A percentile compares a stretch with the other conserved stretches of the same genome.
Evolutionary conservation across 2,329 filamentous ascomycete genomes (phyloP).

Genomic region (Diaporthe sp.): DNA sequence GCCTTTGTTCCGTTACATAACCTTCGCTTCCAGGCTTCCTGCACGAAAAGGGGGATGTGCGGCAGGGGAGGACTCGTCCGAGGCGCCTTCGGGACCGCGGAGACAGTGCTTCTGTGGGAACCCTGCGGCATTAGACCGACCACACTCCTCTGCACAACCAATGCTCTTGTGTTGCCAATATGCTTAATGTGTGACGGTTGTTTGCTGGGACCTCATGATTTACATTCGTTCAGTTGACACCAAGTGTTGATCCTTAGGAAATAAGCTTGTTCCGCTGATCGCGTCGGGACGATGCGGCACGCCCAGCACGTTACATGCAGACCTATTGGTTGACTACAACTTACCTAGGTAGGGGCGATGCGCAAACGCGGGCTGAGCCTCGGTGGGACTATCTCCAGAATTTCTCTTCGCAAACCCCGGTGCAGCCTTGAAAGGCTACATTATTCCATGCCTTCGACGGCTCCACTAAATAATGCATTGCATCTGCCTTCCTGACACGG

Average conservation of each 20-base stretch:
- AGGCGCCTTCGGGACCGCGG: not conserved
- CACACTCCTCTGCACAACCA: not conserved
- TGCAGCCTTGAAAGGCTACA: too few relatives aligned
- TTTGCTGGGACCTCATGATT: not conserved
- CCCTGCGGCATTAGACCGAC: not conserved
- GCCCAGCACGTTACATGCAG: not conserved
- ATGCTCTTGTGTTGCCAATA: not conserved
- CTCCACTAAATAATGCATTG: not conserved
- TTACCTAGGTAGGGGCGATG: not conserved
- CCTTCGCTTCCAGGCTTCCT: not conserved
- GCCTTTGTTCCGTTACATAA: not conserved
- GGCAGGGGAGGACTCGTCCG: not conserved
- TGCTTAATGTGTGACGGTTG: not conserved
- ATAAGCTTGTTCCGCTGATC: conserved; percentile 17
- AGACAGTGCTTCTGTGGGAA: not conserved
- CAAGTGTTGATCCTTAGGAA: not conserved
- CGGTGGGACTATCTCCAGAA: not conserved
- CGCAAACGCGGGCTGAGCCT: not conserved
- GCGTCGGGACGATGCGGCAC: not conserved
- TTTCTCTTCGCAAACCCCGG: not conserved
- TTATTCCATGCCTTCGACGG: not conserved
- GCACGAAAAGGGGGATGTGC: conserved; percentile 9
- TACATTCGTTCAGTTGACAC: not conserved
- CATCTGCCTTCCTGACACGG: not conserved
- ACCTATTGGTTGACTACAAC: not conserved